These are phyloP conservation scores for Canavalia gladiata DNA, from an alignment of 306 rosid genomes.

Conservation along the genomic window DNA sequence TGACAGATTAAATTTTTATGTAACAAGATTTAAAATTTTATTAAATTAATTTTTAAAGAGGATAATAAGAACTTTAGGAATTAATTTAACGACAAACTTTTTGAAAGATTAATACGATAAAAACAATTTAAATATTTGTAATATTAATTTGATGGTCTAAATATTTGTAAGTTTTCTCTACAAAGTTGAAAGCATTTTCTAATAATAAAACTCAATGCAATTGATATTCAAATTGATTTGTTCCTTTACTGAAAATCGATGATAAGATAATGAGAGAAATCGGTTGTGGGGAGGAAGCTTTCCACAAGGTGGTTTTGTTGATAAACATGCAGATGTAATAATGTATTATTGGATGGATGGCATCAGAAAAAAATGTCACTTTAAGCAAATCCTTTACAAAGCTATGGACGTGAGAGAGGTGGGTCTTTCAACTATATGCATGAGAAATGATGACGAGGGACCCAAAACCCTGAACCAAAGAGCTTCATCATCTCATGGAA, in stretches of 20 bases:
- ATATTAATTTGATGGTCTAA: too few relatives aligned
- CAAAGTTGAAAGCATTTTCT: too few relatives aligned
- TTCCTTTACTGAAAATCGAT: conserved; percentile 37
- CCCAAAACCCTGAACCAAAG: conserved; percentile 53
- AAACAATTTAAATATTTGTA: too few relatives aligned
- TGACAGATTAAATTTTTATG: too few relatives aligned
- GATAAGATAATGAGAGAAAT: conserved; percentile 34
- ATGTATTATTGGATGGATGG: conserved; percentile 59
- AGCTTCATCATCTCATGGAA: conserved; percentile 57
- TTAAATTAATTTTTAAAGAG: too few relatives aligned
- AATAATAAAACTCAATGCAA: conserved; percentile 46
- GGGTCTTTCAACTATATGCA: conserved; percentile 66
- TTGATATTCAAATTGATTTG: neutral
- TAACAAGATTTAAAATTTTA: too few relatives aligned
- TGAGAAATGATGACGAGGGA: conserved; percentile 78
- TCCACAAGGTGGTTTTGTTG: conserved; percentile 26
- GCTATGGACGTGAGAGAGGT: conserved; percentile 63
- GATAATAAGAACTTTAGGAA: too few relatives aligned
- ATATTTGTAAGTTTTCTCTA: too few relatives aligned
- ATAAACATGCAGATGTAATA: conserved; percentile 53
- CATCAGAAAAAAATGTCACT: conserved; percentile 60
- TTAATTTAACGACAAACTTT: too few relatives aligned
- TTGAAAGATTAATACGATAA: too few relatives aligned
- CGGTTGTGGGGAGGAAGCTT: neutral
- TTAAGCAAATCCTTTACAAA: conserved; percentile 61